These are phyloP conservation scores for Xerocomellus amylosporus DNA, from an alignment of 768 basidiomycete genomes.

Conservation along the genomic window DNA sequence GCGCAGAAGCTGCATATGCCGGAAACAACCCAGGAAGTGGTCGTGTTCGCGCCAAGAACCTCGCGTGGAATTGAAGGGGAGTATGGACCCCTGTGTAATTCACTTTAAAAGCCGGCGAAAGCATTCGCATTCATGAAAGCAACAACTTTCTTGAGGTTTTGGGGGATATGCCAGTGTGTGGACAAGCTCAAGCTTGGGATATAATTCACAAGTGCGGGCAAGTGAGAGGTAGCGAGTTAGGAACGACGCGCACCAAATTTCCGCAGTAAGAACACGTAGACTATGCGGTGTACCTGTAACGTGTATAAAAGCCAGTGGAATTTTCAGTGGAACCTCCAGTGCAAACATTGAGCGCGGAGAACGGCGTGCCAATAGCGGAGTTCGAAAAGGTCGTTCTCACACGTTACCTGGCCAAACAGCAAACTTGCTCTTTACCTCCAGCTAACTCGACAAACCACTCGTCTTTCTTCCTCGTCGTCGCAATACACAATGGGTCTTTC, in stretches of 20 bases:
- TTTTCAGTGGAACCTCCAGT: background rate
- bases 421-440: constrained; percentile 34
- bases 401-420: constrained; percentile 30
- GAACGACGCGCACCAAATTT: background rate
- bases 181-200: background rate
- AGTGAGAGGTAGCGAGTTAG: background rate
- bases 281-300: constrained; percentile 9
- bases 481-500: constrained; percentile 69
- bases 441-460: constrained; percentile 25
- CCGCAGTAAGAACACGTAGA: constrained; percentile 20
- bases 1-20: background rate
- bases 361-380: constrained; percentile 29
- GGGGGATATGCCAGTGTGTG: background rate
- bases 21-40: background rate
- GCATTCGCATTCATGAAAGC: background rate
- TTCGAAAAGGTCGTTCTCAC: constrained; percentile 33
- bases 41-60: background rate
- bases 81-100: background rate
- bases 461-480: constrained; percentile 29
- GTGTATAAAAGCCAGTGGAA: background rate
- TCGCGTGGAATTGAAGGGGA: background rate
- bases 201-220: background rate
- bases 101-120: background rate
- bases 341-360: background rate
- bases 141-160: background rate